Percentiles rank a stretch among this genome's conserved stretches.
Evolutionary conservation across 129 eudicot genomes (phyloP).

Genomic region (Artemisia tridentata): DNA sequence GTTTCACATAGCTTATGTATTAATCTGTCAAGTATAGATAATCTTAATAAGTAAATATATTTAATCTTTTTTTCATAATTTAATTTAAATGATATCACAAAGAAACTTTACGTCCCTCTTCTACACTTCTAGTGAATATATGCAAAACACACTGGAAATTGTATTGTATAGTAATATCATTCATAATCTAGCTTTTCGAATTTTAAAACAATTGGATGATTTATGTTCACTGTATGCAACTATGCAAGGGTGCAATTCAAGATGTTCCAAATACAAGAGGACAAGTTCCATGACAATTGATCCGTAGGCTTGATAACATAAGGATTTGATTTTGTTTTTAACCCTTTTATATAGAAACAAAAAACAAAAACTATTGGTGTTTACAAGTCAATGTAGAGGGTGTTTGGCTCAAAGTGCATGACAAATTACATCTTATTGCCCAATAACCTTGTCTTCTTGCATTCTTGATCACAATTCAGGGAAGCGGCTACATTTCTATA

Average conservation of each 20-base stretch:
- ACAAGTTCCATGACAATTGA: constrained; percentile 23
- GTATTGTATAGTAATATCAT: no score
- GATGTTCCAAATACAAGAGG: constrained; percentile 29
- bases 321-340: background rate
- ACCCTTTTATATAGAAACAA: background rate
- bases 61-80: no score
- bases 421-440: constrained; percentile 20
- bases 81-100: no score
- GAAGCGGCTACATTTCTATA: no score
- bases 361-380: constrained; percentile 3
- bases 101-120: no score
- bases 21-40: constrained; percentile 7
- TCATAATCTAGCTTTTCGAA: no score
- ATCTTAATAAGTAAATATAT: no score
- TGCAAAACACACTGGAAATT: no score
- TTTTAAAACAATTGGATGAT: background rate
- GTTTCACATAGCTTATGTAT: constrained; percentile 18
- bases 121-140: no score
- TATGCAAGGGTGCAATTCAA: background rate
- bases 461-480: background rate
- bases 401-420: constrained; percentile 37
- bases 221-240: background rate
- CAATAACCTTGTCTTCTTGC: constrained; percentile 22
- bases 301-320: constrained; percentile 21
- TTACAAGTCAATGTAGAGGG: constrained; percentile 34